These are phyloP conservation scores for Hypholoma fasciculare DNA, from an alignment of 768 basidiomycete genomes.

Conservation along the genomic window DNA sequence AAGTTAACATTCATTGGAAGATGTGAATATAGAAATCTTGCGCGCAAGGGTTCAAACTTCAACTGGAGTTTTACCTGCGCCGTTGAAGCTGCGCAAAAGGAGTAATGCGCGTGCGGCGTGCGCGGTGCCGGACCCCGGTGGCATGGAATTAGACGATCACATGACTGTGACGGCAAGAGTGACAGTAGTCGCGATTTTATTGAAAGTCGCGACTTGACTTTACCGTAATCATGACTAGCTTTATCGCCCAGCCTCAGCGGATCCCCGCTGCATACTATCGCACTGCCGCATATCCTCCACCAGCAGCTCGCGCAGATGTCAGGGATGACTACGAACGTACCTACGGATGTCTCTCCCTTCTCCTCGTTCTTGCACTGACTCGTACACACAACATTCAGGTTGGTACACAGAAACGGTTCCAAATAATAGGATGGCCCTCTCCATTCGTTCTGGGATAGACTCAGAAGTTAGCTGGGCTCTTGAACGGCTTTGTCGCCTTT, in stretches of 20 bases:
- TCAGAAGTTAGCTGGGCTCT: conserved; percentile 89
- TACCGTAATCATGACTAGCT: conserved; percentile 18
- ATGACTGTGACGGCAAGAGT: conserved; percentile 10
- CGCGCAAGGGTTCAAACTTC: no score
- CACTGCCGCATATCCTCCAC: conserved; percentile 21
- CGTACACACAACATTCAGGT: conserved; percentile 38
- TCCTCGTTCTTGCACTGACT: neutral
- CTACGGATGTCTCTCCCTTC: conserved; percentile 16
- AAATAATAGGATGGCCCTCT: conserved; percentile 89
- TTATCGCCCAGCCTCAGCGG: conserved; percentile 17
- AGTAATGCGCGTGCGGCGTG: no score
- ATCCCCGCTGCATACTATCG: conserved; percentile 23
- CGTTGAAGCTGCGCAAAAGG: no score
- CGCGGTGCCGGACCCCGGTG: no score
- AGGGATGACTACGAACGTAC: conserved; percentile 80
- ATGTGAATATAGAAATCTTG: neutral
- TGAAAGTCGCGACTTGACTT: conserved; percentile 1
- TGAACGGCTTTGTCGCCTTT: conserved; percentile 80
- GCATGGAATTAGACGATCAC: conserved; percentile 1
- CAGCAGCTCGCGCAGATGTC: conserved; percentile 40
- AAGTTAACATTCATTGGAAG: conserved; percentile 10
- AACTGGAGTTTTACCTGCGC: no score
- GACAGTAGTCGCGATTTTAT: conserved; percentile 21
- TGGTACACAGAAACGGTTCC: conserved; percentile 84
- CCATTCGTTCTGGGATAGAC: conserved; percentile 80